A percentile compares a stretch with the other conserved stretches of the same genome.
Evolutionary conservation across 2,329 filamentous ascomycete genomes (phyloP).

Genomic region (Pseudogymnoascus sp.): DNA sequence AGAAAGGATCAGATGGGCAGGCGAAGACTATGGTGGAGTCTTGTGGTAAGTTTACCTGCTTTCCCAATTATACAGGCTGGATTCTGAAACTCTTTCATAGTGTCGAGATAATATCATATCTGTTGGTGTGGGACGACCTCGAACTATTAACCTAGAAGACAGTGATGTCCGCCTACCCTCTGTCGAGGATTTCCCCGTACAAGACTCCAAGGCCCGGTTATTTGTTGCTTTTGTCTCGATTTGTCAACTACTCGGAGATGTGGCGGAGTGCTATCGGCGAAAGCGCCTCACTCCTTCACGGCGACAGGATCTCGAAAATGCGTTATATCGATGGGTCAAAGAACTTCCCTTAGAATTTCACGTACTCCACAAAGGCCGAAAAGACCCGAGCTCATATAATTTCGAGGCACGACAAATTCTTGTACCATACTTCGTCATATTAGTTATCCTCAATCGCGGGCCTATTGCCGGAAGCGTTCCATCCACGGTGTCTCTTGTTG

Average conservation of each 20-base stretch:
- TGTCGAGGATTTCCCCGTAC: constrained; percentile 8
- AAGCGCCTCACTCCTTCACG: neutral
- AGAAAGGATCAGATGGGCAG: constrained; percentile 30
- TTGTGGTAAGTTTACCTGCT: constrained; percentile 27
- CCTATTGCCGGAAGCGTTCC: neutral
- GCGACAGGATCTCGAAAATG: constrained; percentile 5
- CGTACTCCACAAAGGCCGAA: constrained; percentile 5
- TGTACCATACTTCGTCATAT: constrained; percentile 9
- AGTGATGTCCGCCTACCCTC: constrained; percentile 1
- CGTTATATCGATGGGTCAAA: constrained; percentile 31
- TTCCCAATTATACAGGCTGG: neutral
- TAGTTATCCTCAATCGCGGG: constrained; percentile 7
- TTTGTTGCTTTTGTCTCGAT: constrained; percentile 10
- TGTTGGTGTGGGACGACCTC: constrained; percentile 22
- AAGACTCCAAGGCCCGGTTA: neutral
- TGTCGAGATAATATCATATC: constrained; percentile 33
- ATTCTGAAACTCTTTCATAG: constrained; percentile 14
- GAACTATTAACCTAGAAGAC: constrained; percentile 10
- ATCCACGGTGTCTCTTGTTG: neutral
- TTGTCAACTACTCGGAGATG: constrained; percentile 7
- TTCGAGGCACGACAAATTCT: constrained; percentile 5
- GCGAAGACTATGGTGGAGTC: constrained; percentile 35
- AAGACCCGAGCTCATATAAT: constrained; percentile 19
- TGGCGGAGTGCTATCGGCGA: constrained; percentile 9
- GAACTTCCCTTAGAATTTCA: constrained; percentile 24